Evolutionary conservation across 2,329 filamentous ascomycete species (phyloP).

Genomic region (Ophiostoma perfectum): DNA sequence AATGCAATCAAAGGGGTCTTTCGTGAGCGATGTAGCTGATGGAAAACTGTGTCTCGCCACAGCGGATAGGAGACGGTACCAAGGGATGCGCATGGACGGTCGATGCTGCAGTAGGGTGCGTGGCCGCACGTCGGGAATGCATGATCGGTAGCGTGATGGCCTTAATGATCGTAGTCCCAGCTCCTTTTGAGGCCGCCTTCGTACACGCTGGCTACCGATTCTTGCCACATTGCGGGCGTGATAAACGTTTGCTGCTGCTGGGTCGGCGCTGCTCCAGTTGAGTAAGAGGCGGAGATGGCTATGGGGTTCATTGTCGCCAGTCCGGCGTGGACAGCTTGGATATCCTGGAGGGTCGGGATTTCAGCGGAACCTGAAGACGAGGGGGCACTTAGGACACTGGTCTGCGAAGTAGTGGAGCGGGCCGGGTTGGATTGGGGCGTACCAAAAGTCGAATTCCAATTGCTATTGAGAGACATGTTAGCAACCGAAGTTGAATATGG

Average conservation of each 20-base stretch:
- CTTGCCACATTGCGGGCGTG: conserved; percentile 68
- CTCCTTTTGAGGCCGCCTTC: conserved; percentile 58
- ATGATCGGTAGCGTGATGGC: background rate
- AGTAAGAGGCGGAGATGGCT: conserved; percentile 45
- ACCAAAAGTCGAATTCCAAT: conserved; percentile 94
- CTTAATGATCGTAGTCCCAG: conserved; percentile 50
- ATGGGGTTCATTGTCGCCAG: conserved; percentile 45
- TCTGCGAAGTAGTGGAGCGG: conserved; percentile 41
- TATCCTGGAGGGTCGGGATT: conserved; percentile 49
- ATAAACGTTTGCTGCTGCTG: conserved; percentile 45
- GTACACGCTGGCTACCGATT: conserved; percentile 64
- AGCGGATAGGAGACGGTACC: background rate
- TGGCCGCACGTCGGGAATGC: background rate
- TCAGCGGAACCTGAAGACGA: conserved; percentile 51
- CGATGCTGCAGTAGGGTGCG: no score
- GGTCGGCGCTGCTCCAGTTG: conserved; percentile 43
- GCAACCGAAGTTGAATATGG: background rate
- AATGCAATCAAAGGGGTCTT: conserved; percentile 6
- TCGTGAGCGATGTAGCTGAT: background rate
- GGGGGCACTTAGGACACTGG: conserved; percentile 49
- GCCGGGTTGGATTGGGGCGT: conserved; percentile 52
- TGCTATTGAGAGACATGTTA: conserved; percentile 47
- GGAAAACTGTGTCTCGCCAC: background rate
- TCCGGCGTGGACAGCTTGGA: conserved; percentile 44
- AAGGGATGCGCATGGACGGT: background rate